Evolutionary conservation across 345 rosid genomes (phyloP).

Genomic region (Hibiscus trionum): DNA sequence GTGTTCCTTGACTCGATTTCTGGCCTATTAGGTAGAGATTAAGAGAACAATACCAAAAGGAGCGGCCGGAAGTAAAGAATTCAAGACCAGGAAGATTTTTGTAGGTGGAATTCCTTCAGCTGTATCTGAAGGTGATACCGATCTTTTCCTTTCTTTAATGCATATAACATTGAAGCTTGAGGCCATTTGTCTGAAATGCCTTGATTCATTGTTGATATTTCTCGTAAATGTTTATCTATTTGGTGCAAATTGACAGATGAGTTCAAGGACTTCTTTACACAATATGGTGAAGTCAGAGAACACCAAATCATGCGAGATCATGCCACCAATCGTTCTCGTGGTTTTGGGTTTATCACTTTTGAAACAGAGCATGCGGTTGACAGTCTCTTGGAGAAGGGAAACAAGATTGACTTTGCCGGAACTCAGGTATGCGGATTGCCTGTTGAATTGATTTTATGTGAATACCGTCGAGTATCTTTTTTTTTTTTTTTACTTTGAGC

Average conservation of each 20-base stretch:
- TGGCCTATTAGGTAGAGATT: conserved; percentile 64
- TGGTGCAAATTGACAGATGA: conserved; percentile 41
- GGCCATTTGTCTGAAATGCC: neutral
- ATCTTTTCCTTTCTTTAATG: neutral
- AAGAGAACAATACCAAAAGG: conserved; percentile 90
- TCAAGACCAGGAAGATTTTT: conserved; percentile 91
- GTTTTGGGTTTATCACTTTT: conserved; percentile 69
- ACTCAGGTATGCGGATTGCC: conserved; percentile 36
- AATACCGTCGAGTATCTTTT: neutral
- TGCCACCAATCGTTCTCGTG: conserved; percentile 69
- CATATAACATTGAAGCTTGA: neutral
- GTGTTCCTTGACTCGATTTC: conserved; percentile 3
- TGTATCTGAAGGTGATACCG: conserved; percentile 61
- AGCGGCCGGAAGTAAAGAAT: conserved; percentile 58
- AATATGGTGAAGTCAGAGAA: conserved; percentile 65
- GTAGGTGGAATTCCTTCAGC: conserved; percentile 90
- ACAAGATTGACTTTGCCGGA: conserved; percentile 58
- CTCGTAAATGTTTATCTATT: conserved; percentile 8
- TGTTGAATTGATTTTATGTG: neutral
- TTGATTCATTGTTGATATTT: neutral
- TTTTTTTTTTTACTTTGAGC: neutral
- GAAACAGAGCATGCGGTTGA: conserved; percentile 66
- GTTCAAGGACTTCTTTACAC: conserved; percentile 63
- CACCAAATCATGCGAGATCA: conserved; percentile 71
- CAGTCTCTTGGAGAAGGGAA: conserved; percentile 59